Evolutionary conservation across 768 basidiomycete genomes (phyloP).

Genomic region (Kwoniella sp.): DNA sequence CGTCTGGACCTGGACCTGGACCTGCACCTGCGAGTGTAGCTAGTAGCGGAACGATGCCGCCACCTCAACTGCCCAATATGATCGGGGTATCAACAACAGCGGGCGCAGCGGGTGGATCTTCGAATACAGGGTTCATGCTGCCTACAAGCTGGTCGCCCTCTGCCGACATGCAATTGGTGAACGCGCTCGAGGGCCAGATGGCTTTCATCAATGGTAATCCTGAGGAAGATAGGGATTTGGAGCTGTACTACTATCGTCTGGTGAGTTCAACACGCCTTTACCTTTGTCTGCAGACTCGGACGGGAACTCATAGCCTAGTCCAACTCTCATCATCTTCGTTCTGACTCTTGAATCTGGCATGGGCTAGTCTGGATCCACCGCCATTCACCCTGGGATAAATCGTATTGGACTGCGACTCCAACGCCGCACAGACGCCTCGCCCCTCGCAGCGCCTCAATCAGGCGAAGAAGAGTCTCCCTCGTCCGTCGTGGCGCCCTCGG

Average conservation of each 20-base stretch:
- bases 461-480: conserved; percentile 23
- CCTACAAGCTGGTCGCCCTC: conserved; percentile 19
- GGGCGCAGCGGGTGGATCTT: neutral
- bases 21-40: neutral
- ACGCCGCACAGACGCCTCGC: conserved; percentile 35
- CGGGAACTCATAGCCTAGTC: neutral
- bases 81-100: neutral
- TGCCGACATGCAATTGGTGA: conserved; percentile 39
- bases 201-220: conserved; percentile 53
- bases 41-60: conserved; percentile 1
- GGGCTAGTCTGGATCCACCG: conserved; percentile 47
- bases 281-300: too few species aligned
- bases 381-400: conserved; percentile 55
- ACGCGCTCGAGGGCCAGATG: conserved; percentile 42
- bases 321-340: too few species aligned
- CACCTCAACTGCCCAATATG: neutral
- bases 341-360: neutral
- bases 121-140: neutral
- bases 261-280: too few species aligned
- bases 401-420: conserved; percentile 53
- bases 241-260: conserved; percentile 53
- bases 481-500: conserved; percentile 4
- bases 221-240: conserved; percentile 46
- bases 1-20: neutral
- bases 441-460: conserved; percentile 40